Evolutionary conservation across 352 stramenopile species (phyloP), one percentile per base, ranked within the genome.

Genomic region (Phytophthora capsici): DNA sequence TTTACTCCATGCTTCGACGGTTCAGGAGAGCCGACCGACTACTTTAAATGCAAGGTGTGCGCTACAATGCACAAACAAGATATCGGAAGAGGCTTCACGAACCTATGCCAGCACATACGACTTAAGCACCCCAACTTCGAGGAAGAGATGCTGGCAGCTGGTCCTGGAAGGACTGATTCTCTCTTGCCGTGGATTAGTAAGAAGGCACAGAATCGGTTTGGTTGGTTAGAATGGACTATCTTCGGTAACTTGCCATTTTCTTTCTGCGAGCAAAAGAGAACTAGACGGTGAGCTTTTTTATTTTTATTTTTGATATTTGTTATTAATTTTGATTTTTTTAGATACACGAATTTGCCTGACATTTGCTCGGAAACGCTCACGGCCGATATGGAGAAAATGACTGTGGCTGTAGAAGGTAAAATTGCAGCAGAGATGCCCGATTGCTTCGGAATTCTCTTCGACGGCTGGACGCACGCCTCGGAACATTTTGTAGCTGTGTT

Each of bases 401-500:
- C n/a, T n/a, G n/a, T n/a, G 20, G 34, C 45, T 45, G 48, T 56
- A 10, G 20, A 56, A 16, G 17, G 48, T 7, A 28, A 0, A 1
- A 56, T 56, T 6, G 48, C 48, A 14, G 12, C 44, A 2, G 43
- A 56, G 17, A 49, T 43, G 34, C 34, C 34, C 4, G 34, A 17
- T 0, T 0, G 3, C 12, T 40, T 40, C n/a, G 34, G 34, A 17
- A 9, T 40, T 2, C 16, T 40, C 12, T 7, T 40, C 6, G 34
- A 40, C 34, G 34, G 34, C 7, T 65, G 16, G 46, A 57, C 17
- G 26, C 57, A 65, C 25, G 26, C n/a, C 8, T 65, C 26, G 6
- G 45, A 57, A 23, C n/a, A 51, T 16, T 65, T 51, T 37, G 17
- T 57, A 16, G 57, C 57, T 6, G 40, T 57, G 16, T 65, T 65